Base-by-base conservation (phyloP, 129 eudicot genomes). In the Saposhnikovia divaricata region DNA sequence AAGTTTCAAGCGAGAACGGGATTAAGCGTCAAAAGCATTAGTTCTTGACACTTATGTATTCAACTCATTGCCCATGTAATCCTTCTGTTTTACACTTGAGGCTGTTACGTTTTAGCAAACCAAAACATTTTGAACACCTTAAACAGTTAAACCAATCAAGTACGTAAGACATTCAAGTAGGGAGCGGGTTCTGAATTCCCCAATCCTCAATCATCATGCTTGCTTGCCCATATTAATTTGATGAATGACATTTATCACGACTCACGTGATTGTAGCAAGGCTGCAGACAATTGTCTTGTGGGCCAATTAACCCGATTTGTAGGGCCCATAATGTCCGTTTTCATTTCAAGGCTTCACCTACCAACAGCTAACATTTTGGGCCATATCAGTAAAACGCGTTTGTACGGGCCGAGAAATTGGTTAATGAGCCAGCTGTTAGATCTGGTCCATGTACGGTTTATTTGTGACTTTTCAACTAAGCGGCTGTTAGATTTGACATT, bases 391-490 rank as follows among this genome's bases (percentile, higher is more conserved):
- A 69, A 69, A 18, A 69, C n/a, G 75, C 75, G 75, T 70, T 38
- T 38, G 75, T 70, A 18, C 45, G 75, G 45, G 46, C 25, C 75
- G 45, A 37, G 19, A 18, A 37, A 38, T 7, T 31, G 25, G 45
- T 15, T 37, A 40, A 70, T 70, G 75, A 31, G 75, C 75, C 75
- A 70, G 75, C 75, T 38, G 75, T 25, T 16, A 18, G 74, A 69
- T 69, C 45, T 16, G 45, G 74, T 69, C 74, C 45, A 2, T 12
- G 43, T 1, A 18, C 43, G n/a, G 23, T 70, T 6, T 14, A 2
- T 25, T 40, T 70, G 1, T 18, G 43, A 34, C 25, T 70, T 70
- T 40, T 70, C 25, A 40, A 69, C 74, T 15, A 6, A 6, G 40
- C 23, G 47, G 75, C 25, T 71, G 75, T 14, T 71, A 5, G 75